Evolutionary conservation across 768 basidiomycete species (phyloP).

Genomic region (Naganishia vishniacii): DNA sequence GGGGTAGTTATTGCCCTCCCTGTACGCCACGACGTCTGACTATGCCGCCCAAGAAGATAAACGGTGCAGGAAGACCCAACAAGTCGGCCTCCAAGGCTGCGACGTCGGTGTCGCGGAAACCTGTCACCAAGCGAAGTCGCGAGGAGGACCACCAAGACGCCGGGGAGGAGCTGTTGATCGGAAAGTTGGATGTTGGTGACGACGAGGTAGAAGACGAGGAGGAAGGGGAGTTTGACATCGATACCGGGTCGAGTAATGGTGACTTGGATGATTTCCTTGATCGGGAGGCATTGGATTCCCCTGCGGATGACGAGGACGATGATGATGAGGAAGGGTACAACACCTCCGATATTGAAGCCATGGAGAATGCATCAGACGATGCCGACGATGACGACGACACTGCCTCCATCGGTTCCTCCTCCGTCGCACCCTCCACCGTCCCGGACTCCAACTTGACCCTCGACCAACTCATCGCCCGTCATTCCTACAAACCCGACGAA

Average conservation of each 20-base stretch:
- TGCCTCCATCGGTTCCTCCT: slow-evolving; percentile 33
- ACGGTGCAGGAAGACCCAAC: not conserved
- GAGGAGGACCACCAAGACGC: slow-evolving; percentile 5
- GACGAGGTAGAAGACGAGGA: slow-evolving; percentile 35
- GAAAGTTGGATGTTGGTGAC: slow-evolving; percentile 29
- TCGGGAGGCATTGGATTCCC: not conserved
- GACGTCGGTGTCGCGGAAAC: not conserved
- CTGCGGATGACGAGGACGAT: slow-evolving; percentile 33
- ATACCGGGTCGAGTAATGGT: slow-evolving; percentile 25
- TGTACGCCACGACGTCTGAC: too few species aligned
- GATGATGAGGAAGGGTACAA: slow-evolving; percentile 47
- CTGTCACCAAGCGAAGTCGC: slow-evolving; percentile 10
- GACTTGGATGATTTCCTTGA: slow-evolving; percentile 26
- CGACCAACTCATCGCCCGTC: slow-evolving; percentile 43
- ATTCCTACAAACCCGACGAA: slow-evolving; percentile 43
- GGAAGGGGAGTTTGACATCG: slow-evolving; percentile 31
- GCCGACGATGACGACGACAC: slow-evolving; percentile 29
- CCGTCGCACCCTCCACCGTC: slow-evolving; percentile 14
- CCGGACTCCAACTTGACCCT: slow-evolving; percentile 23
- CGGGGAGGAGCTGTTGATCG: not conserved
- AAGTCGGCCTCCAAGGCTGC: not conserved
- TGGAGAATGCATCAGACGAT: slow-evolving; percentile 33
- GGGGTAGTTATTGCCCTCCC: too few species aligned
- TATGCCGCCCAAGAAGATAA: not conserved
- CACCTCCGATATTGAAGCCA: slow-evolving; percentile 49